Conservation (phyloP, 371 early-diverging fungal genomes). For the Haplosporangium sp. region DNA sequence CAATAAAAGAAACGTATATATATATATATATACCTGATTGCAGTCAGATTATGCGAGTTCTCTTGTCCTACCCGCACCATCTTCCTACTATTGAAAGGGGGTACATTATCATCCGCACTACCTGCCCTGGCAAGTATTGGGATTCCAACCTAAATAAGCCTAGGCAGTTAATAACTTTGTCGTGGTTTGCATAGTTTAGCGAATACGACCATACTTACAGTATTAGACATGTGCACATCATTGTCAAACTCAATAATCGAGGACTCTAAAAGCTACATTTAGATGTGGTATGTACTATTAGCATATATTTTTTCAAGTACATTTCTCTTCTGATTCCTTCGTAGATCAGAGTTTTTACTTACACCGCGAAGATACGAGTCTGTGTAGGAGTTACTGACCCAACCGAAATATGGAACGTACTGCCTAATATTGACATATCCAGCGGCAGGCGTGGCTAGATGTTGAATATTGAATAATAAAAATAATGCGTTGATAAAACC, state of each 20-base stretch:
- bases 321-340: too few relatives aligned
- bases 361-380: constrained; percentile 74
- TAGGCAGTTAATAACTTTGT: not conserved
- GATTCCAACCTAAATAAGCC: constrained; percentile 61
- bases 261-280: constrained; percentile 18
- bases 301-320: not conserved
- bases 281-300: not conserved
- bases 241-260: constrained; percentile 80
- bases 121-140: constrained; percentile 72
- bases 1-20: too few relatives aligned
- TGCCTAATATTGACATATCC: constrained; percentile 79
- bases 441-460: constrained; percentile 71
- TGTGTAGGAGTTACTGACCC: constrained; percentile 69
- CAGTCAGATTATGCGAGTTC: constrained; percentile 57
- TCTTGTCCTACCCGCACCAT: constrained; percentile 73
- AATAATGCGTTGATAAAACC: too few relatives aligned
- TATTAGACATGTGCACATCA: constrained; percentile 74
- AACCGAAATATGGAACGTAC: constrained; percentile 72
- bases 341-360: constrained; percentile 21
- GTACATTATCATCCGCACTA: constrained; percentile 76
- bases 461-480: not conserved
- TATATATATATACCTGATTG: constrained; percentile 38
- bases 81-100: constrained; percentile 74
- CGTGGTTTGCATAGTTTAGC: not conserved
- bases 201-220: constrained; percentile 53